Evolutionary conservation across 305 asterid genomes (phyloP).

Genomic region (Vinca major): DNA sequence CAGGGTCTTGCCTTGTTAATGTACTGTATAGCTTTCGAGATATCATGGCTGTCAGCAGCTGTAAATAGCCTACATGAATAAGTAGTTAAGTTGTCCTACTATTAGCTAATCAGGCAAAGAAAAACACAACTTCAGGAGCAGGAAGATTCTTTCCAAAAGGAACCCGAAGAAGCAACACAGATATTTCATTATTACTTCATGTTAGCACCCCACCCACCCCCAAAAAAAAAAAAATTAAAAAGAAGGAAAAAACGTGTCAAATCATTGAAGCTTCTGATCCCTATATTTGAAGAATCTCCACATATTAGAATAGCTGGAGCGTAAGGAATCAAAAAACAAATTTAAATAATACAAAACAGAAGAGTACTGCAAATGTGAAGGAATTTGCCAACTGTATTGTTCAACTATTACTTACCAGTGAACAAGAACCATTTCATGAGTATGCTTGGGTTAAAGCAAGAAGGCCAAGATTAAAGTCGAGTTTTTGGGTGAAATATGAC

Average conservation of each 20-base stretch:
- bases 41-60: slow-evolving; percentile 99
- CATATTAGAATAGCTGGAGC: not conserved
- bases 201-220: not conserved
- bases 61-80: slow-evolving; percentile 94
- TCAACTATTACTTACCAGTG: not conserved
- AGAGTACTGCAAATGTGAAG: not conserved
- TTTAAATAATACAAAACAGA: not conserved
- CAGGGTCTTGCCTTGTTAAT: slow-evolving; percentile 78
- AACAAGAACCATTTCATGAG: not conserved
- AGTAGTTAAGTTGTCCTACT: slow-evolving; percentile 37
- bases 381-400: not conserved
- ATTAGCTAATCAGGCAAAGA: slow-evolving; percentile 44
- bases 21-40: slow-evolving; percentile 68
- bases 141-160: slow-evolving; percentile 23
- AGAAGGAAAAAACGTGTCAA: not conserved
- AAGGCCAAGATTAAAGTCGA: not conserved
- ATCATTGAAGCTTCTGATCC: not conserved
- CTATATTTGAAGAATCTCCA: not conserved
- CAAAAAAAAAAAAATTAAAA: not conserved
- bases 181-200: not conserved
- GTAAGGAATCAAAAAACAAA: not conserved
- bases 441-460: not conserved
- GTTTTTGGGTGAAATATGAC: not conserved
- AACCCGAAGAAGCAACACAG: slow-evolving; percentile 22
- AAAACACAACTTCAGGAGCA: slow-evolving; percentile 16